These are phyloP conservation scores for Metarhizium humberi DNA, from an alignment of 2,329 filamentous ascomycete genomes.

Conservation along the genomic window DNA sequence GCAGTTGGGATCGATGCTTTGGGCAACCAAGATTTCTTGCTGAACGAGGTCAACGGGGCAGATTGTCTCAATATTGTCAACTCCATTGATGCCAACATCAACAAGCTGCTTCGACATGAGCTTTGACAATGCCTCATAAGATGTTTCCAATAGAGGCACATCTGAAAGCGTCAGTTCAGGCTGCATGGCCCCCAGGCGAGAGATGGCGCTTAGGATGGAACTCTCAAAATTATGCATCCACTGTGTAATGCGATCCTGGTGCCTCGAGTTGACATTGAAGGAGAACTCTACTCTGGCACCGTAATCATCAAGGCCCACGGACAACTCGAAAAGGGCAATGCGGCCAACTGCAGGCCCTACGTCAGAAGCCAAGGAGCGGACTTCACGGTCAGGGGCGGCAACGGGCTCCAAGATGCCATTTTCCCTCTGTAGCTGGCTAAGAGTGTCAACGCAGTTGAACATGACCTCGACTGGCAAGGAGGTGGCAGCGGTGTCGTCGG, in stretches of 20 bases:
- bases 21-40: conserved; percentile 39
- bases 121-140: conserved; percentile 34
- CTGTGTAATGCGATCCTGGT: conserved; percentile 31
- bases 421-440: conserved; percentile 36
- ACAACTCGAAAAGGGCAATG: conserved; percentile 41
- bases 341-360: conserved; percentile 36
- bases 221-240: conserved; percentile 41
- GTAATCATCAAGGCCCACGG: conserved; percentile 33
- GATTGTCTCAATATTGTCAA: conserved; percentile 38
- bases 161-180: conserved; percentile 42
- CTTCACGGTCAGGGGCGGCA: conserved; percentile 27
- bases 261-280: conserved; percentile 31
- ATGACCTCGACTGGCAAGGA: conserved; percentile 47
- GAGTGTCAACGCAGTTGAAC: conserved; percentile 45
- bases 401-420: conserved; percentile 41
- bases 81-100: conserved; percentile 28
- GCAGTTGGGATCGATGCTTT: conserved; percentile 29
- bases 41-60: conserved; percentile 38
- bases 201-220: conserved; percentile 34
- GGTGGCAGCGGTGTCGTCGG: conserved; percentile 18
- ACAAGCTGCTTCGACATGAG: conserved; percentile 33
- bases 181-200: conserved; percentile 28
- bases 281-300: conserved; percentile 34
- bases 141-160: conserved; percentile 37
- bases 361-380: conserved; percentile 30